These are phyloP conservation scores for Actinomucor elegans DNA, from an alignment of 371 early-diverging fungal species.

Conservation along the genomic window DNA sequence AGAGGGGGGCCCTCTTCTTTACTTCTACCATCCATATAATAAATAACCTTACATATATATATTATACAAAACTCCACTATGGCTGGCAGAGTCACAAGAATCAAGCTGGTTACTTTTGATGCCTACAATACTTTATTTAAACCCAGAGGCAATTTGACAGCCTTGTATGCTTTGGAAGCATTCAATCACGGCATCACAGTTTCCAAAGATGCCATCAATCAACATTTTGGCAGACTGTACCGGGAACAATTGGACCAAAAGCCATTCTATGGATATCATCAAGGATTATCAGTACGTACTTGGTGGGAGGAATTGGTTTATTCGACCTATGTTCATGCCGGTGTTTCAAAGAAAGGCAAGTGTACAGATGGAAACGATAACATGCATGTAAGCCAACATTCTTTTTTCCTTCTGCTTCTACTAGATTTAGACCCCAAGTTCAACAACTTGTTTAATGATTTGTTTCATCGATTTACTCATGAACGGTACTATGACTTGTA, in stretches of 20 bases:
- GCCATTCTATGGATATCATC: conserved; percentile 35
- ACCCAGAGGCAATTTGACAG: conserved; percentile 30
- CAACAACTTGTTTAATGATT: conserved; percentile 20
- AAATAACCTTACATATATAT: neutral
- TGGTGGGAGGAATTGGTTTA: conserved; percentile 47
- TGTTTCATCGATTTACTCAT: conserved; percentile 32
- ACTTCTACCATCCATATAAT: neutral
- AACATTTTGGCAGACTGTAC: conserved; percentile 30
- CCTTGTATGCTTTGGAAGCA: conserved; percentile 33
- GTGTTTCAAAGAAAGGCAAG: conserved; percentile 20
- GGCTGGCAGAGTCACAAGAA: conserved; percentile 11
- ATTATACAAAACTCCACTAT: neutral
- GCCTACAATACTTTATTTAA: conserved; percentile 45
- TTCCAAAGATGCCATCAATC: conserved; percentile 17
- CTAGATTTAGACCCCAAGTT: conserved; percentile 33
- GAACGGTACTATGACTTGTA: conserved; percentile 34
- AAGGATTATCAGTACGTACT: conserved; percentile 22
- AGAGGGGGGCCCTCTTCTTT: no score
- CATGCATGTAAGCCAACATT: no score
- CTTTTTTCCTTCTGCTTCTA: no score
- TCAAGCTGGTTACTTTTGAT: conserved; percentile 39
- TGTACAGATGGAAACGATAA: conserved; percentile 7
- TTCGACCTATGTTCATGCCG: conserved; percentile 29
- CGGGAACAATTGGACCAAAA: conserved; percentile 26
- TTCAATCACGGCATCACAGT: conserved; percentile 27